These are phyloP conservation scores for Liquidambar formosana DNA, from an alignment of 164 flowering plant species.

Conservation along the genomic window DNA sequence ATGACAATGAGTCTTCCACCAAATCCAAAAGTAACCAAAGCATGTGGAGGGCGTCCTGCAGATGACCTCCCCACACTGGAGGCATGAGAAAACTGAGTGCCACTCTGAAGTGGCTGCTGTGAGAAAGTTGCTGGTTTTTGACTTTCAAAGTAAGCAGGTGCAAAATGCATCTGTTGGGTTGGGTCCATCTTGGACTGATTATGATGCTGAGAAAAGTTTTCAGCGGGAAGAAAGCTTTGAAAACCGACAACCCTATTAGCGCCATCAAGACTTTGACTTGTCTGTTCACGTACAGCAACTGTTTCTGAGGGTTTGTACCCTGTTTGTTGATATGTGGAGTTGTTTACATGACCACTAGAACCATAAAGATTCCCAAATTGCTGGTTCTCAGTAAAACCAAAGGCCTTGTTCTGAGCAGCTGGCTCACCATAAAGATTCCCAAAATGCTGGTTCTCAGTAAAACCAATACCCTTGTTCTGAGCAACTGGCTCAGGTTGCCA, in stretches of 20 bases:
- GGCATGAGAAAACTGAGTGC: constrained; percentile 34
- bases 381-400: neutral
- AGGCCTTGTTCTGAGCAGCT: constrained; percentile 2
- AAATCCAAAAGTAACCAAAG: constrained; percentile 92
- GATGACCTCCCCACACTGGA: constrained; percentile 63
- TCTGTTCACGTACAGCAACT: neutral
- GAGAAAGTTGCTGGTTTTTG: constrained; percentile 36
- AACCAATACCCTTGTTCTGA: neutral
- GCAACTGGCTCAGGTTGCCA: constrained; percentile 17
- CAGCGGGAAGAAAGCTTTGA: constrained; percentile 38
- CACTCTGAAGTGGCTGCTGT: constrained; percentile 42
- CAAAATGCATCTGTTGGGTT: constrained; percentile 34
- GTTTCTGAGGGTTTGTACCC: neutral
- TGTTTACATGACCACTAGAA: constrained; percentile 1
- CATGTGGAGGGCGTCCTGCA: constrained; percentile 91
- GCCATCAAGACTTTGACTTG: constrained; percentile 25
- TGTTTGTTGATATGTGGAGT: constrained; percentile 1
- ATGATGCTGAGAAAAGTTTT: constrained; percentile 35
- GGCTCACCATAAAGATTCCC: constrained; percentile 6
- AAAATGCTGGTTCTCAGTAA: neutral
- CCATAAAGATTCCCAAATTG: constrained; percentile 5
- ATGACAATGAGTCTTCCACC: constrained; percentile 93
- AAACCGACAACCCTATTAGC: constrained; percentile 25
- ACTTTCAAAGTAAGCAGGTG: constrained; percentile 43
- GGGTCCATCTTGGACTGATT: constrained; percentile 35